phyloP scores from a whole-genome alignment of 1,284 basidiomycete genomes.

The Macrocybe sp. region DNA sequence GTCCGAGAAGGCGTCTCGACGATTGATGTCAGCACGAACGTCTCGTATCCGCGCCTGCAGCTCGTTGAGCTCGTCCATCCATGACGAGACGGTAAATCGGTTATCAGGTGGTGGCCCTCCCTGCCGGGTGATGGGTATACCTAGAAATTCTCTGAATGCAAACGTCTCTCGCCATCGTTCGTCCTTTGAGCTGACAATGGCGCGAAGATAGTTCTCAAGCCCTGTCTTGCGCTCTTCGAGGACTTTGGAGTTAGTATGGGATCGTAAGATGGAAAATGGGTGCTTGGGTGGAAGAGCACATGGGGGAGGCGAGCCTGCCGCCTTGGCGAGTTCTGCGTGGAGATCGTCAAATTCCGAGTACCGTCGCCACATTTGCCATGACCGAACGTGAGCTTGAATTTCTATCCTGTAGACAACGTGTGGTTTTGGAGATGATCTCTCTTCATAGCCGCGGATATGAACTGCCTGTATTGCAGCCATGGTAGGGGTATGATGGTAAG shows the following conservation, averaged over 20 bases:
- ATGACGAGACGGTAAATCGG: conserved; percentile 69
- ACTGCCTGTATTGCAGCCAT: conserved; percentile 76
- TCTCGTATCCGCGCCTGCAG: conserved; percentile 72
- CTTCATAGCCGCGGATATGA: conserved; percentile 62
- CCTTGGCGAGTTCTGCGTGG: conserved; percentile 74
- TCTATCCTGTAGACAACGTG: conserved; percentile 80
- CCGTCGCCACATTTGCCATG: conserved; percentile 90
- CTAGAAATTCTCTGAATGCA: conserved; percentile 85
- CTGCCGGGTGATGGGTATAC: conserved; percentile 66
- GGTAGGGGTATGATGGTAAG: conserved; percentile 1
- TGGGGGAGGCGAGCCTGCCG: conserved; percentile 69
- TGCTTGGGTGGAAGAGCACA: conserved; percentile 79
- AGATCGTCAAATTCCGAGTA: conserved; percentile 93
- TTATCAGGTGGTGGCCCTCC: conserved; percentile 27
- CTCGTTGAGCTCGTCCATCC: conserved; percentile 82
- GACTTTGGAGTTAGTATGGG: conserved; percentile 43
- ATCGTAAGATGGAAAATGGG: conserved; percentile 57
- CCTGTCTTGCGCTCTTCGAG: conserved; percentile 71
- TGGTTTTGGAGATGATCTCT: conserved; percentile 60
- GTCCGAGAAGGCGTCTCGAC: conserved; percentile 78
- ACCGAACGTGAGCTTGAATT: conserved; percentile 77
- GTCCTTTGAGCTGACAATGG: conserved; percentile 79
- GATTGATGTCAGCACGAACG: conserved; percentile 80
- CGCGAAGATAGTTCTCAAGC: conserved; percentile 84
- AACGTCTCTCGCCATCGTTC: conserved; percentile 76